Evolutionary conservation across 2,329 filamentous ascomycete species (phyloP).

Genomic region (Cladosporium sp.): DNA sequence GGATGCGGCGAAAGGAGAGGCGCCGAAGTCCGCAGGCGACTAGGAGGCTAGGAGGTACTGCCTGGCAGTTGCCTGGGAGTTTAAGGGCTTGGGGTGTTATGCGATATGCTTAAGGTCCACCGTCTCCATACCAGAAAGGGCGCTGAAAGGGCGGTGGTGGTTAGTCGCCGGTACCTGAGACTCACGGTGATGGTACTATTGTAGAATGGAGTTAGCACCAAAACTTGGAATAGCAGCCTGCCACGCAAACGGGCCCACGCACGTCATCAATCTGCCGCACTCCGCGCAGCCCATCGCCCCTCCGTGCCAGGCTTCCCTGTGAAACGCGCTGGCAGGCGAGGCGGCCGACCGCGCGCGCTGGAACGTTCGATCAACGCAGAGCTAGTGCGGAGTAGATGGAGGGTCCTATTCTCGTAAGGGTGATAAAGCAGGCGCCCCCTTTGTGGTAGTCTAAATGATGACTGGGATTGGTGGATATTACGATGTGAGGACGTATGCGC

Average conservation of each 20-base stretch:
- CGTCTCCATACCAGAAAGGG: conserved; percentile 1
- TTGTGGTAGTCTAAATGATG: too few relatives aligned
- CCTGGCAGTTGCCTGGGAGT: too few relatives aligned
- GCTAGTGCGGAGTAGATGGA: too few relatives aligned
- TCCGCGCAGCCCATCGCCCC: too few relatives aligned
- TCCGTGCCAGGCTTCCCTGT: neutral
- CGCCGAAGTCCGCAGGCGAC: neutral
- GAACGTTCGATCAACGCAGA: too few relatives aligned
- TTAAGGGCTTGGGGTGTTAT: neutral
- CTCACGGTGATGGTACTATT: neutral
- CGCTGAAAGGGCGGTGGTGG: neutral
- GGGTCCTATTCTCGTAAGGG: too few relatives aligned
- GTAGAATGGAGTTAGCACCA: neutral
- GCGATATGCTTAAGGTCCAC: conserved; percentile 4
- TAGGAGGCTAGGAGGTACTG: neutral
- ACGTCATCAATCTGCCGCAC: neutral
- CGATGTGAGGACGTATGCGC: too few relatives aligned
- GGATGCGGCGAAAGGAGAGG: too few relatives aligned
- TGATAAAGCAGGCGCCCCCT: too few relatives aligned
- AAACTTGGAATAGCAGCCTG: neutral
- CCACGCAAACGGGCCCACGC: neutral
- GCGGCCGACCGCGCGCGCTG: neutral
- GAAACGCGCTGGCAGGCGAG: neutral
- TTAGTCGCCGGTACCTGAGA: neutral
- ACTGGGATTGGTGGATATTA: too few relatives aligned